Evolutionary conservation across 805 yeast species (phyloP).

Genomic region (Crinitomyces ghanaensis): DNA sequence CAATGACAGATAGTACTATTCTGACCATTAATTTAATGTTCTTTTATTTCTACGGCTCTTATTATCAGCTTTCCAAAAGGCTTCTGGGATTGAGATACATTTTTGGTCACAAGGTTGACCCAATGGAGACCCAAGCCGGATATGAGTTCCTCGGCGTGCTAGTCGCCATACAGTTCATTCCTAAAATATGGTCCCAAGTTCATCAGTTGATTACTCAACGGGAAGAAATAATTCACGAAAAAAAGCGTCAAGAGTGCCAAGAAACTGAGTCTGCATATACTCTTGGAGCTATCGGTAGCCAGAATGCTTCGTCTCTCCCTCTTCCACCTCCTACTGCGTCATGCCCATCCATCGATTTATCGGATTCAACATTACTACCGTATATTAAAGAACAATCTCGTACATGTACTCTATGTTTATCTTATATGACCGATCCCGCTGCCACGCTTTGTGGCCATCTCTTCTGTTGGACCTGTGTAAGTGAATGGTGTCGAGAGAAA

Average conservation of each 20-base stretch:
- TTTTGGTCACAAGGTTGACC: slow-evolving; percentile 24
- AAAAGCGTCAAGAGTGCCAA: no score
- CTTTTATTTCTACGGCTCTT: slow-evolving; percentile 74
- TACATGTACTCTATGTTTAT: slow-evolving; percentile 74
- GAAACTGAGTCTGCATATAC: no score
- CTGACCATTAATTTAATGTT: slow-evolving; percentile 65
- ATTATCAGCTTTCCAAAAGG: slow-evolving; percentile 68
- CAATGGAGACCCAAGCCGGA: slow-evolving; percentile 27
- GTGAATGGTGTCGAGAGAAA: slow-evolving; percentile 79
- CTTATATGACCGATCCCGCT: slow-evolving; percentile 70
- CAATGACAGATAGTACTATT: slow-evolving; percentile 26
- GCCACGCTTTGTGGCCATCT: slow-evolving; percentile 86
- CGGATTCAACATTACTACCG: slow-evolving; percentile 45
- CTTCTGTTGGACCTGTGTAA: slow-evolving; percentile 85
- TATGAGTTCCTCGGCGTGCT: slow-evolving; percentile 61
- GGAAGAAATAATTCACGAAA: no score
- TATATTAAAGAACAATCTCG: slow-evolving; percentile 63
- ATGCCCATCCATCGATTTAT: slow-evolving; percentile 44
- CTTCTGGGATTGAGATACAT: slow-evolving; percentile 72
- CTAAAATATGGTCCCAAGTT: slow-evolving; percentile 4
- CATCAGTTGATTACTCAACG: no score
- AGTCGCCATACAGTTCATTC: slow-evolving; percentile 21
- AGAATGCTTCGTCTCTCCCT: no score
- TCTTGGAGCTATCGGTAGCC: no score
- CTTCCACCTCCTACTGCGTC: no score